These are phyloP conservation scores for Colletotrichum aenigma DNA, from an alignment of 2,329 filamentous ascomycete species.

Conservation along the genomic window DNA sequence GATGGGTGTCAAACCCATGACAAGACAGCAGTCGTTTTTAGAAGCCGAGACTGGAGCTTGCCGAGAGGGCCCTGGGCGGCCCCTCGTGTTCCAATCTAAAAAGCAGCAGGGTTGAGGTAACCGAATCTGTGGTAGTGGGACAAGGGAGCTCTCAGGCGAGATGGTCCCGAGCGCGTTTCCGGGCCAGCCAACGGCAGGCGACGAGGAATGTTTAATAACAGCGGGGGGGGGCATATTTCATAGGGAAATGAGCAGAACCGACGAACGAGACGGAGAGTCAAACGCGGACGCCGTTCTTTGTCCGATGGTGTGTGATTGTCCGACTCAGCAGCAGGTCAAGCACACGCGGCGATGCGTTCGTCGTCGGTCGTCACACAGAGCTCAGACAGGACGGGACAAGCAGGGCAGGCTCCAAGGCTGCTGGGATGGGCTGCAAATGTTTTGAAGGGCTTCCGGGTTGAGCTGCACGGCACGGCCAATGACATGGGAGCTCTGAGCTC, in stretches of 20 bases:
- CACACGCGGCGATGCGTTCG: neutral
- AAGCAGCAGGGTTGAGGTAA: conserved; percentile 6
- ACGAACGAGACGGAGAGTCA: neutral
- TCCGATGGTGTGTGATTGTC: neutral
- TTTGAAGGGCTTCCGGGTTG: neutral
- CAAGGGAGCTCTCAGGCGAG: conserved; percentile 18
- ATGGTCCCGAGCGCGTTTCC: conserved; percentile 19
- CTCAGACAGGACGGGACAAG: neutral
- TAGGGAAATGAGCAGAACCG: conserved; percentile 7
- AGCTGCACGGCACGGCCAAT: neutral
- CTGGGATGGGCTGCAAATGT: neutral
- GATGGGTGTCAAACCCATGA: neutral
- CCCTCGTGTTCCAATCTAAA: conserved; percentile 19
- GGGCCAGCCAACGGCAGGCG: conserved; percentile 7
- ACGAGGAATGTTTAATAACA: conserved; percentile 15
- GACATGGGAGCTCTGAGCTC: neutral
- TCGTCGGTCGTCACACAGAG: neutral
- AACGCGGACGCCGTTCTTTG: neutral
- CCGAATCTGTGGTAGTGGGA: conserved; percentile 16
- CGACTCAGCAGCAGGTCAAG: neutral
- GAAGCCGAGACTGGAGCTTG: conserved; percentile 3
- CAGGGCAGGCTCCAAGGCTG: neutral
- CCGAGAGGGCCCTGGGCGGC: neutral
- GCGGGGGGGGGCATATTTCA: neutral
- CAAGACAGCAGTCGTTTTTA: neutral